A percentile compares a stretch with the other conserved stretches of the same genome.
These are phyloP conservation scores for Musa acuminata DNA, from an alignment of 176 grass and related monocot species.

Conservation along the genomic window DNA sequence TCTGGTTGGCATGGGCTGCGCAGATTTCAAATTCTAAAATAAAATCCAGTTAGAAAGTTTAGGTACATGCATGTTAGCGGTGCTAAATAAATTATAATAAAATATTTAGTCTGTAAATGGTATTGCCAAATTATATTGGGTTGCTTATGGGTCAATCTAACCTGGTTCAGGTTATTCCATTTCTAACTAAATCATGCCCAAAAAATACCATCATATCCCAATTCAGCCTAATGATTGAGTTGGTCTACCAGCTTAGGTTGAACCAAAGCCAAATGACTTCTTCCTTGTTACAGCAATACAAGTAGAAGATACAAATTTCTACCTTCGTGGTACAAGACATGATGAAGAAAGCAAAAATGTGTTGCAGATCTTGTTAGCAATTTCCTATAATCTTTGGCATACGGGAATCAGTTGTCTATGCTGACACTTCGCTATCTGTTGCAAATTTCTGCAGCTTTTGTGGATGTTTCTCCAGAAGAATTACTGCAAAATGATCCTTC, in stretches of 20 bases:
- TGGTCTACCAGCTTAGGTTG: not conserved
- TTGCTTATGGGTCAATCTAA: not conserved
- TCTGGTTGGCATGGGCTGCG: too few relatives aligned
- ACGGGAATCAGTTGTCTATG: not conserved
- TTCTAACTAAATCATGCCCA: not conserved
- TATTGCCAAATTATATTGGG: not conserved
- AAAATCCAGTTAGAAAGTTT: too few relatives aligned
- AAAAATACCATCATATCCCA: not conserved
- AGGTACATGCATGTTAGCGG: not conserved
- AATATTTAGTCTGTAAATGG: not conserved
- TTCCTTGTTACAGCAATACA: not conserved
- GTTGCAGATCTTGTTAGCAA: not conserved
- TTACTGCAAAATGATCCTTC: conserved; percentile 51
- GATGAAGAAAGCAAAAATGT: not conserved
- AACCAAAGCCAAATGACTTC: not conserved
- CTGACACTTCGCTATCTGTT: conserved; percentile 1
- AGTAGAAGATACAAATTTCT: not conserved
- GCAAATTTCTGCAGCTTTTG: conserved; percentile 59
- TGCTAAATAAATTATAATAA: not conserved
- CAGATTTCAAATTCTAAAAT: not conserved
- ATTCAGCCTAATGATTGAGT: not conserved
- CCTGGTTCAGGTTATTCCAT: not conserved
- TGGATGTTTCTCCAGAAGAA: conserved; percentile 90
- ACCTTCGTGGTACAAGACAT: not conserved
- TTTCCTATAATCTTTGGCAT: not conserved